Percentiles rank a stretch among this genome's conserved stretches.
phyloP scores from a whole-genome alignment of 2,329 filamentous ascomycete species.

The Aspergillus proliferans region DNA sequence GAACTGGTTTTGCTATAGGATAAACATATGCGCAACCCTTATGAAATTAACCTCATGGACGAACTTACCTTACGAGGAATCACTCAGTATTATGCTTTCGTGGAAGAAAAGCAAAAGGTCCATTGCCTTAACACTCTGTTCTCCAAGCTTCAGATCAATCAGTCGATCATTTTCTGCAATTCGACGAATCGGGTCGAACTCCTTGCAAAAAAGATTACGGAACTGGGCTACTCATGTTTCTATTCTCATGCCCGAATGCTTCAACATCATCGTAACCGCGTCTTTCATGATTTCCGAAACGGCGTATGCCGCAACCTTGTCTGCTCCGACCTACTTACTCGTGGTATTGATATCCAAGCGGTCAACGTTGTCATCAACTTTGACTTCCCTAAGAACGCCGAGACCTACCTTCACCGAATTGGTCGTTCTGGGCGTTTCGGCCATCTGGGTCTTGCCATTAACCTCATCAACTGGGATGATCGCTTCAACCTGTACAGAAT shows the following conservation, averaged over 20 bases:
- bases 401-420: conserved; percentile 97
- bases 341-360: conserved; percentile 98
- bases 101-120: conserved; percentile 98
- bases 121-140: conserved; percentile 98
- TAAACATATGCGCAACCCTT: conserved; percentile 93
- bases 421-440: conserved; percentile 96
- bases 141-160: conserved; percentile 98
- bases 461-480: conserved; percentile 99
- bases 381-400: conserved; percentile 98
- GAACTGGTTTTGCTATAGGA: conserved; percentile 42
- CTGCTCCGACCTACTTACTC: conserved; percentile 93
- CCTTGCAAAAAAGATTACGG: conserved; percentile 97
- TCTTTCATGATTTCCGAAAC: conserved; percentile 98
- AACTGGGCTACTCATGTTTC: conserved; percentile 98
- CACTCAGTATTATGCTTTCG: conserved; percentile 98
- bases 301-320: conserved; percentile 97
- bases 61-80: conserved; percentile 96
- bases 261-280: conserved; percentile 91
- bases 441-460: conserved; percentile 94
- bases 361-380: conserved; percentile 99
- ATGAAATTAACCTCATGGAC: conserved; percentile 99
- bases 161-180: conserved; percentile 99
- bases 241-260: conserved; percentile 99
- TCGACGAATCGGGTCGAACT: conserved; percentile 97
- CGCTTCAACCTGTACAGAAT: conserved; percentile 99